These are phyloP conservation scores for Miscanthus lutarioriparius DNA, from an alignment of 176 grass and related monocot genomes.

Conservation along the genomic window DNA sequence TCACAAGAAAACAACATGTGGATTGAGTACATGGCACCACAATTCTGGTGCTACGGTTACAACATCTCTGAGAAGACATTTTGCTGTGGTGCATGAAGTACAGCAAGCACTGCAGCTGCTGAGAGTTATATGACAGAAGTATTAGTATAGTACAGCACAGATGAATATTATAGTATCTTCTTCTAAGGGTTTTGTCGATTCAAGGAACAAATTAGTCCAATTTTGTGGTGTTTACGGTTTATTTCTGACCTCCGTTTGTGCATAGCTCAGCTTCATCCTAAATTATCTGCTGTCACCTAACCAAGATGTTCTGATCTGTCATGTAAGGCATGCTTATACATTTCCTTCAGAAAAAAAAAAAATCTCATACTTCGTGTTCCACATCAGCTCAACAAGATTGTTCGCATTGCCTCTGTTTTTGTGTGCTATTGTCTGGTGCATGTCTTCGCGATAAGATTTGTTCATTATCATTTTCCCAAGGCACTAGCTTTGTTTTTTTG, in stretches of 20 bases:
- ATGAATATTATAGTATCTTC: slow-evolving; percentile 1
- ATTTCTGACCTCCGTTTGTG: slow-evolving; percentile 23
- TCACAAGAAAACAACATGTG: slow-evolving; percentile 80
- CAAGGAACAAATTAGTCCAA: slow-evolving; percentile 38
- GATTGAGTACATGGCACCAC: slow-evolving; percentile 48
- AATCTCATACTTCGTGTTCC: background rate
- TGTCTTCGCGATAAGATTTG: too few relatives aligned
- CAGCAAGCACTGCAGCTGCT: slow-evolving; percentile 34
- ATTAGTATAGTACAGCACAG: slow-evolving; percentile 36
- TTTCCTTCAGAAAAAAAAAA: background rate
- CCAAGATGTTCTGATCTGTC: background rate
- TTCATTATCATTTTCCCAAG: too few relatives aligned
- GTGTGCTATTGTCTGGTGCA: background rate
- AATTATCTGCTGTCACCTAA: slow-evolving; percentile 10
- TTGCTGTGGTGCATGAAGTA: slow-evolving; percentile 31
- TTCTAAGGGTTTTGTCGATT: background rate
- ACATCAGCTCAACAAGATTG: background rate
- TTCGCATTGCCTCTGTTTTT: background rate
- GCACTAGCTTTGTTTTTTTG: too few relatives aligned
- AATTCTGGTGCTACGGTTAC: slow-evolving; percentile 6
- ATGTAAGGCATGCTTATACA: slow-evolving; percentile 29
- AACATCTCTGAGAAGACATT: slow-evolving; percentile 9
- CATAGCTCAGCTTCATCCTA: slow-evolving; percentile 37
- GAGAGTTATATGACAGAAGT: slow-evolving; percentile 11
- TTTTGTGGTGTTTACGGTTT: slow-evolving; percentile 32